phyloP scores from a whole-genome alignment of 106 monocot species.

The Platanthera zijinensis region DNA sequence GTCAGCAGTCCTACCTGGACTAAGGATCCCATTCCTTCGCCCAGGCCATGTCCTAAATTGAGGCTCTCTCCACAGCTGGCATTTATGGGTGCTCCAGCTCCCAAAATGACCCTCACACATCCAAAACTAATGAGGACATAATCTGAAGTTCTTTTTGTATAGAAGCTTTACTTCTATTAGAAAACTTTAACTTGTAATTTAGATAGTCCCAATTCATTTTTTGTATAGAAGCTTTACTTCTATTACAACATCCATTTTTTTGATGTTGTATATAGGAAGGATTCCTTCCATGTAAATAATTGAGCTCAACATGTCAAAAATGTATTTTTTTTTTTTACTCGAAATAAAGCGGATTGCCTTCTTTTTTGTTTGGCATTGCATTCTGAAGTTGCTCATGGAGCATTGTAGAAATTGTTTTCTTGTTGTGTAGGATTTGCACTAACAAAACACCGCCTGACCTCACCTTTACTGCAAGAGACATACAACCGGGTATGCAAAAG shows the following conservation, averaged over 20 bases:
- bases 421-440: no score
- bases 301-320: neutral
- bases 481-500: no score
- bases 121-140: slow-evolving; percentile 25
- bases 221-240: neutral
- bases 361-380: neutral
- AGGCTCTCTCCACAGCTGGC: slow-evolving; percentile 64
- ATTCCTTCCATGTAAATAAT: neutral
- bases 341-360: neutral
- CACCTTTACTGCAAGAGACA: no score
- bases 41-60: slow-evolving; percentile 65
- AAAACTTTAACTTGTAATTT: neutral
- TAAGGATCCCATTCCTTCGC: slow-evolving; percentile 71
- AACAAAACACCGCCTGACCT: no score
- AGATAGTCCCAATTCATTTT: neutral
- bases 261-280: neutral
- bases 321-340: neutral
- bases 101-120: slow-evolving; percentile 39
- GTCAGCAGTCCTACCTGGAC: slow-evolving; percentile 3
- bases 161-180: neutral
- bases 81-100: slow-evolving; percentile 33
- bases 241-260: neutral
- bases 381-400: neutral
- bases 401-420: neutral
- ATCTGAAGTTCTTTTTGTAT: neutral